Conservation (phyloP, 331 rosid genomes). For the Acacia concinna region DNA sequence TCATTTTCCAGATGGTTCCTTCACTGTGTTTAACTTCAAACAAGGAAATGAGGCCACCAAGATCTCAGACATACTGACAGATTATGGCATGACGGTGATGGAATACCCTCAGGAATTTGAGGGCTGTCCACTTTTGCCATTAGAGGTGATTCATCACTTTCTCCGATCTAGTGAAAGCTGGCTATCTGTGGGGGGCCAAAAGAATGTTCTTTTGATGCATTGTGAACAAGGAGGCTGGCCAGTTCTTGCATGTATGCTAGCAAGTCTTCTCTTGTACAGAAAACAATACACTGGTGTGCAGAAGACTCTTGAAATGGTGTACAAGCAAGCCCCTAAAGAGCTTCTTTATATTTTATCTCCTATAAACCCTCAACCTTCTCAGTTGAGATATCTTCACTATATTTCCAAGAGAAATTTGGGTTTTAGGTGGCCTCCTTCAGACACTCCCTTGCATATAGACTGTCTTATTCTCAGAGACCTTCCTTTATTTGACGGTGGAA, state of each 20-base stretch:
- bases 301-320: conserved; percentile 95
- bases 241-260: conserved; percentile 94
- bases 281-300: conserved; percentile 84
- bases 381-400: conserved; percentile 92
- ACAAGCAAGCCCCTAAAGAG: conserved; percentile 93
- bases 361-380: conserved; percentile 90
- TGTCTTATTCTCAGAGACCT: conserved; percentile 81
- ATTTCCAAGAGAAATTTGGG: conserved; percentile 87
- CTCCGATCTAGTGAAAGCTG: conserved; percentile 97
- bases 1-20: conserved; percentile 88
- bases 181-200: conserved; percentile 91
- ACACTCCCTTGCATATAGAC: conserved; percentile 72
- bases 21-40: conserved; percentile 93
- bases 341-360: conserved; percentile 79
- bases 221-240: conserved; percentile 99
- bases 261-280: conserved; percentile 79
- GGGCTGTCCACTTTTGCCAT: conserved; percentile 82
- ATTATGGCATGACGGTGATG: conserved; percentile 96
- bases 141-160: conserved; percentile 93
- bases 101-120: conserved; percentile 91
- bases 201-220: conserved; percentile 88
- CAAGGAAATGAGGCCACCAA: conserved; percentile 80
- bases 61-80: conserved; percentile 74
- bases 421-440: conserved; percentile 89
- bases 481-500: conserved; percentile 72